Evolutionary conservation across 352 stramenopile genomes (phyloP).

Genomic region (Vaucheria bursata): DNA sequence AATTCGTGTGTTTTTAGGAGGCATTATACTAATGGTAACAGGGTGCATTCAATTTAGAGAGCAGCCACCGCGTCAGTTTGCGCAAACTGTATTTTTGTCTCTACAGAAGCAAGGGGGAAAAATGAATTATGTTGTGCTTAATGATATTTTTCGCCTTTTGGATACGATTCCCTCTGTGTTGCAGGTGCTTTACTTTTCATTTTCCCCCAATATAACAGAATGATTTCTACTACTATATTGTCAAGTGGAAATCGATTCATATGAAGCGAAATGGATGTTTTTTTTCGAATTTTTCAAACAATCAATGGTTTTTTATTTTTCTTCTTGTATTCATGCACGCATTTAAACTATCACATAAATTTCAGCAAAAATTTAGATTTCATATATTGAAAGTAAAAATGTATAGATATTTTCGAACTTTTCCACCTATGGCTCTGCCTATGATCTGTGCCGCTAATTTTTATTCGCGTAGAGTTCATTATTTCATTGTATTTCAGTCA

Average conservation of each 20-base stretch:
- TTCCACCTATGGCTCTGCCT: no score
- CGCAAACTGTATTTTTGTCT: conserved; percentile 38
- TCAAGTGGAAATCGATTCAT: no score
- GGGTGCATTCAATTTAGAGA: conserved; percentile 27
- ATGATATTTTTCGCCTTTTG: conserved; percentile 40
- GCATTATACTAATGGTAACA: conserved; percentile 42
- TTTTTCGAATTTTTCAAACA: background rate
- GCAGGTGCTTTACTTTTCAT: conserved; percentile 10
- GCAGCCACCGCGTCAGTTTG: conserved; percentile 35
- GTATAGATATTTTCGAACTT: no score
- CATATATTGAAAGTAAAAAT: no score
- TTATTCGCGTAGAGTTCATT: no score
- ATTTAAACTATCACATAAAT: background rate
- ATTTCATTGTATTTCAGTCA: no score
- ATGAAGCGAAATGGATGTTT: background rate
- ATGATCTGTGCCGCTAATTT: no score
- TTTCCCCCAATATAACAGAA: no score
- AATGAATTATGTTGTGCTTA: conserved; percentile 41
- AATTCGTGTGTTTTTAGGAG: no score
- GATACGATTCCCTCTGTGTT: conserved; percentile 35
- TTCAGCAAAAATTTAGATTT: background rate
- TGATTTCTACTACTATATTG: no score
- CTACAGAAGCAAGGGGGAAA: conserved; percentile 34
- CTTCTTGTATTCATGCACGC: background rate
- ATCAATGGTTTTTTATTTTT: background rate